A percentile compares a stretch with the other conserved stretches of the same genome.
Conservation (phyloP, 768 basidiomycete species). For the Phaeotremella skinneri region DNA sequence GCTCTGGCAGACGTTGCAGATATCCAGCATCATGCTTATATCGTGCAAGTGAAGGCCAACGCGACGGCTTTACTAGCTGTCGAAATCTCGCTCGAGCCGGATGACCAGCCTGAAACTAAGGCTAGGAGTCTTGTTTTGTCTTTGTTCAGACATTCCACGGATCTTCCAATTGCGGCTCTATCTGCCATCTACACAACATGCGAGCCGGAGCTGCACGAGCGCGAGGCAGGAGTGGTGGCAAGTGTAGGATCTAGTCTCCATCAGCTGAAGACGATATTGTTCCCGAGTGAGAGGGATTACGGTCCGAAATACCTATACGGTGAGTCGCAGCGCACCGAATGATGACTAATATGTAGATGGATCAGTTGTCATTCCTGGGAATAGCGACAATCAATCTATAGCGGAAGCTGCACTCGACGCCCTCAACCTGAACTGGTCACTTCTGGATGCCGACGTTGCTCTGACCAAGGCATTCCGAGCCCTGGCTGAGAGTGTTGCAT, state of each 20-base stretch:
- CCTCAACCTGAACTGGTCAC: conserved; percentile 82
- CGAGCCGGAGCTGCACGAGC: conserved; percentile 69
- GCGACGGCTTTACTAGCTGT: conserved; percentile 34
- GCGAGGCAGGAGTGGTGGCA: conserved; percentile 58
- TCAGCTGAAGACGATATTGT: conserved; percentile 64
- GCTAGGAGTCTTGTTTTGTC: conserved; percentile 27
- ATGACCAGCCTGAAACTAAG: conserved; percentile 29
- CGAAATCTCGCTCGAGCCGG: conserved; percentile 26
- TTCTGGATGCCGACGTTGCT: conserved; percentile 72
- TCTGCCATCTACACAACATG: conserved; percentile 72
- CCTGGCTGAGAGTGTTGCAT: conserved; percentile 64
- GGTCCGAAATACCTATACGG: conserved; percentile 80
- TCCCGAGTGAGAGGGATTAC: conserved; percentile 67
- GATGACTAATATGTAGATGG: conserved; percentile 25
- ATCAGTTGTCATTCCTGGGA: conserved; percentile 55
- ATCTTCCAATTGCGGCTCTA: conserved; percentile 60
- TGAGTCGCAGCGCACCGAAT: conserved; percentile 51
- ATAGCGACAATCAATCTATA: conserved; percentile 54
- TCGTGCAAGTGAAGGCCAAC: conserved; percentile 38
- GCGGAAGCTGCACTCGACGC: conserved; percentile 63
- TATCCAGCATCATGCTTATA: conserved; percentile 33
- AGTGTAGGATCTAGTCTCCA: conserved; percentile 61
- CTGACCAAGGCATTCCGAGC: conserved; percentile 76
- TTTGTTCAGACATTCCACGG: conserved; percentile 30
- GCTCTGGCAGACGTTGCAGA: conserved; percentile 27